A percentile compares a stretch with the other conserved stretches of the same genome.
These are phyloP conservation scores for Pseudogymnoascus sp. DNA, from an alignment of 2,329 filamentous ascomycete genomes.

Conservation along the genomic window DNA sequence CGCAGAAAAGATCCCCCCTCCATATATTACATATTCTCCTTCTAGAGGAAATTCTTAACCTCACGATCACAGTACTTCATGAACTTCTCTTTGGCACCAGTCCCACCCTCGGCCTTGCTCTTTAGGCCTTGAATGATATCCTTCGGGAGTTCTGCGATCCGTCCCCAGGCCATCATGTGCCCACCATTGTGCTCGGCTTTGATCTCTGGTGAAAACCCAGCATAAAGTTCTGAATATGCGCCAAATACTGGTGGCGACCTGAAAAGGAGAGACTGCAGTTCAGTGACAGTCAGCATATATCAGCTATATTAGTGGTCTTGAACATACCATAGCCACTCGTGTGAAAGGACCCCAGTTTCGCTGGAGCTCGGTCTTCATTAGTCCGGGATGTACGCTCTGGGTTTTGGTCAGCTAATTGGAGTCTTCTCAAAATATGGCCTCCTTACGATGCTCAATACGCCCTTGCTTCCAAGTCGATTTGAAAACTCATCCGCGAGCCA, in stretches of 20 bases:
- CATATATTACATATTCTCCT: slow-evolving; percentile 10
- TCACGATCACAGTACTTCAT: slow-evolving; percentile 32
- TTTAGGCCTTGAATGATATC: slow-evolving; percentile 21
- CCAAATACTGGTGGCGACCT: slow-evolving; percentile 28
- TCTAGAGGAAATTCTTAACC: slow-evolving; percentile 17
- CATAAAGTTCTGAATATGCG: slow-evolving; percentile 33
- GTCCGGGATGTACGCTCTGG: slow-evolving; percentile 34
- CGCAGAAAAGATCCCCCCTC: not conserved
- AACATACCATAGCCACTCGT: slow-evolving; percentile 18
- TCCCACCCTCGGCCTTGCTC: slow-evolving; percentile 24
- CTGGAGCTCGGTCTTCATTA: slow-evolving; percentile 33
- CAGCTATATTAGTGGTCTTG: not conserved
- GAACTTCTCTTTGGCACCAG: slow-evolving; percentile 26
- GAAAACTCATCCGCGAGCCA: slow-evolving; percentile 28
- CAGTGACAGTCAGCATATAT: not conserved
- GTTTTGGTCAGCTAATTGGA: slow-evolving; percentile 10
- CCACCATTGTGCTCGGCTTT: slow-evolving; percentile 28
- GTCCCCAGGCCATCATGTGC: slow-evolving; percentile 39
- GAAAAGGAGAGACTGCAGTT: slow-evolving; percentile 19
- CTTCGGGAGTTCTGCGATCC: slow-evolving; percentile 20
- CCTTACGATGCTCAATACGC: slow-evolving; percentile 30
- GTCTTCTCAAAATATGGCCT: slow-evolving; percentile 8
- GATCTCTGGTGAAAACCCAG: slow-evolving; percentile 29
- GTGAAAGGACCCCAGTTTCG: slow-evolving; percentile 21
- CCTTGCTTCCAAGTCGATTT: slow-evolving; percentile 24